A percentile compares a stretch with the other conserved stretches of the same genome.
Evolutionary conservation across 768 basidiomycete genomes (phyloP).

Genomic region (Rhizopogon vinicolor): DNA sequence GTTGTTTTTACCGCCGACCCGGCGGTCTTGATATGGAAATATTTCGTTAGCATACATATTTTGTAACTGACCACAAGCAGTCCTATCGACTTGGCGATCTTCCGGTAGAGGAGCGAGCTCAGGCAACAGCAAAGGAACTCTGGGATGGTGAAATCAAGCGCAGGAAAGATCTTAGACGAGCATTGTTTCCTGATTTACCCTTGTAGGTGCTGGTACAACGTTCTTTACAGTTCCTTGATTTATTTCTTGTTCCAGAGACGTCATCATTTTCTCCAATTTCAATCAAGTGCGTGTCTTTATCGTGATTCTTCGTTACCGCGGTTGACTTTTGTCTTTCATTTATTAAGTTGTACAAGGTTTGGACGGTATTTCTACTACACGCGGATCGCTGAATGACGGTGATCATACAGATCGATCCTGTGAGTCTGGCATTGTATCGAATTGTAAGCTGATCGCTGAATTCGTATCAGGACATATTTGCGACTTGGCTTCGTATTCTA

Average conservation of each 20-base stretch:
- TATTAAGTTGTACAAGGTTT: constrained; percentile 40
- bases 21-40: not conserved
- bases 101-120: constrained; percentile 9
- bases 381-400: not conserved
- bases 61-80: constrained; percentile 48
- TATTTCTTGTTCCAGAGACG: constrained; percentile 25
- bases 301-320: not conserved
- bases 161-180: constrained; percentile 31
- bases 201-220: constrained; percentile 23
- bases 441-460: constrained; percentile 1
- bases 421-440: constrained; percentile 8
- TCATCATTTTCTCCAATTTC: constrained; percentile 48
- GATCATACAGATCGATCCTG: constrained; percentile 31
- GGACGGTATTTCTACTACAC: not conserved
- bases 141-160: constrained; percentile 38
- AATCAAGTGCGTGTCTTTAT: constrained; percentile 37
- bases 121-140: constrained; percentile 12
- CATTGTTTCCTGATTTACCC: constrained; percentile 40
- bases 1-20: constrained; percentile 3
- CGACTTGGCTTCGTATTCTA: constrained; percentile 46
- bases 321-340: constrained; percentile 6
- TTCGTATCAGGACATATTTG: constrained; percentile 33
- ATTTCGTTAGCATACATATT: constrained; percentile 37
- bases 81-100: constrained; percentile 30
- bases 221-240: not conserved